These are phyloP conservation scores for Conticribra weissflogii DNA, from an alignment of 108 stramenopile genomes.

Conservation along the genomic window DNA sequence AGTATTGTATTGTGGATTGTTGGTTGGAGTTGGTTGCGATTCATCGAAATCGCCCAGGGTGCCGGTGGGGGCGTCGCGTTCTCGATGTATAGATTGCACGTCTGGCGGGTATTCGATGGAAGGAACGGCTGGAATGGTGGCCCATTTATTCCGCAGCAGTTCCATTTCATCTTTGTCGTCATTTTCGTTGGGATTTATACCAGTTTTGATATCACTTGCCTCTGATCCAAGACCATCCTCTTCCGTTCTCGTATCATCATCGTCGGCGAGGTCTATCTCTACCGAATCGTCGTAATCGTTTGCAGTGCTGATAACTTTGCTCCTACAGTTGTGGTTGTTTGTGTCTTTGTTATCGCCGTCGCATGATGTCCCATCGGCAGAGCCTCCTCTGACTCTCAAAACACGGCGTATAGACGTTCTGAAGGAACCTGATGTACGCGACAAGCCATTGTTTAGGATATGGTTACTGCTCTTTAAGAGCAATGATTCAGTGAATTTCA, in stretches of 20 bases:
- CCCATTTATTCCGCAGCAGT: constrained; percentile 38
- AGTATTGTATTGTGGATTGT: not conserved
- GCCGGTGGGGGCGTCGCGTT: constrained; percentile 1
- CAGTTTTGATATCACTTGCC: not conserved
- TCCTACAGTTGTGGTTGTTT: not conserved
- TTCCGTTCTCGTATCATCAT: not conserved
- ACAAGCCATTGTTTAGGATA: too few relatives aligned
- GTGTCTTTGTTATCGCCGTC: too few relatives aligned
- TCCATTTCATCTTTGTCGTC: constrained; percentile 22
- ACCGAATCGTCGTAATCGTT: not conserved
- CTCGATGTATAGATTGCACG: not conserved
- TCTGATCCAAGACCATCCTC: too few relatives aligned
- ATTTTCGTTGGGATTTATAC: constrained; percentile 2
- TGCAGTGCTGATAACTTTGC: not conserved
- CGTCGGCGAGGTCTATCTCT: not conserved
- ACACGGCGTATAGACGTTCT: not conserved
- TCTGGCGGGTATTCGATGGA: constrained; percentile 43
- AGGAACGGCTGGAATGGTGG: constrained; percentile 31
- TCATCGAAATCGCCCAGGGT: too few relatives aligned
- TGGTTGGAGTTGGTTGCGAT: constrained; percentile 9
- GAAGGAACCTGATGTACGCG: too few relatives aligned
- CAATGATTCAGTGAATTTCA: too few relatives aligned
- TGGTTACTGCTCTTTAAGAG: too few relatives aligned
- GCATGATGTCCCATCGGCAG: too few relatives aligned
- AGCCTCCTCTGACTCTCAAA: not conserved